Evolutionary conservation across 2,329 filamentous ascomycete genomes (phyloP).

Genomic region (Hirsutella minnesotensis): DNA sequence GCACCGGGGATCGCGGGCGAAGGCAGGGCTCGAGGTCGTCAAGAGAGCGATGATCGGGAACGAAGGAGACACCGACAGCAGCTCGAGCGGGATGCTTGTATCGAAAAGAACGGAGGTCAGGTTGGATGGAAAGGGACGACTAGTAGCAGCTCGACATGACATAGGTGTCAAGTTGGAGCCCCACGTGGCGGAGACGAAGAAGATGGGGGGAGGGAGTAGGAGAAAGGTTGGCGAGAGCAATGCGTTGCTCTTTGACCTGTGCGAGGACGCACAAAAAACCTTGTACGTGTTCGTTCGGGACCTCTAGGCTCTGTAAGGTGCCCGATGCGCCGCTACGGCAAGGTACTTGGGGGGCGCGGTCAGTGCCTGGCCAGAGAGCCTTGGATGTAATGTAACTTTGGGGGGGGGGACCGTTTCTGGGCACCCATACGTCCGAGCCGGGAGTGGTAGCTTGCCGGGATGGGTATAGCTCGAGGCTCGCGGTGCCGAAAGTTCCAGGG

Average conservation of each 20-base stretch:
- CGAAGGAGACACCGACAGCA: too few species aligned
- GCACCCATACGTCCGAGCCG: too few species aligned
- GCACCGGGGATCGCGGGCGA: neutral
- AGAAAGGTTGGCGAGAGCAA: constrained; percentile 7
- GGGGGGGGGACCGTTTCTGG: too few species aligned
- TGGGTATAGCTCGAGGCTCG: neutral
- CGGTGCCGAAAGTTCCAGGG: neutral
- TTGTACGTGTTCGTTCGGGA: constrained; percentile 1
- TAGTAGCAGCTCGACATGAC: constrained; percentile 15
- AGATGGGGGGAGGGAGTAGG: constrained; percentile 1
- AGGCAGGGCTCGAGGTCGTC: neutral
- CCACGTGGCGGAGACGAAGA: constrained; percentile 16
- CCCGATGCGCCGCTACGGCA: neutral
- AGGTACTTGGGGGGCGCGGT: too few species aligned
- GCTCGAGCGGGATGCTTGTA: too few species aligned
- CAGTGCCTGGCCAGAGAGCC: too few species aligned
- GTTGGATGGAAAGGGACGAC: constrained; percentile 6
- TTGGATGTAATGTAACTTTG: too few species aligned
- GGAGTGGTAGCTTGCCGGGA: neutral
- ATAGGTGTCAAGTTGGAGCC: constrained; percentile 15
- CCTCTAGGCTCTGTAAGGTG: too few species aligned
- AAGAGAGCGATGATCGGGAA: neutral
- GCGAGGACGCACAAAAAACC: neutral
- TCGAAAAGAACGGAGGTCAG: constrained; percentile 2
- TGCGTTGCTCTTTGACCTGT: neutral